Conservation (phyloP, 2,329 filamentous ascomycete genomes). For the Pseudopyricularia cyperi region DNA sequence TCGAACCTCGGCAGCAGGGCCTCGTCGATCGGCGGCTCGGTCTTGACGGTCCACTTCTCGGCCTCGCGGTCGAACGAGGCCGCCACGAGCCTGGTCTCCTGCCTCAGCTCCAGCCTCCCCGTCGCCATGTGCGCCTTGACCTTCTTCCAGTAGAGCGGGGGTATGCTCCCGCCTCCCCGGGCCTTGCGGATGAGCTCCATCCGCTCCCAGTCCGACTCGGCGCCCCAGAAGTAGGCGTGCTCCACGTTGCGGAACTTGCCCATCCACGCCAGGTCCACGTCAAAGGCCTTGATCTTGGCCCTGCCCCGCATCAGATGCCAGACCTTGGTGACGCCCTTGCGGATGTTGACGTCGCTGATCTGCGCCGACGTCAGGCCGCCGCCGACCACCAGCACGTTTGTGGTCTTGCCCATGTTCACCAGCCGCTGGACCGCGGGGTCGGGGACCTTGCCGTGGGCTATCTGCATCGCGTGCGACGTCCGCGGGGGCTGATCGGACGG, state of each 20-base stretch:
- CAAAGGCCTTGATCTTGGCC: constrained; percentile 57
- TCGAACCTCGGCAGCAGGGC: background rate
- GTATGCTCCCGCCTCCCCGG: constrained; percentile 65
- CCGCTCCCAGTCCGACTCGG: constrained; percentile 57
- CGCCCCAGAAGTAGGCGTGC: constrained; percentile 65
- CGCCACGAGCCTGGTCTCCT: constrained; percentile 40
- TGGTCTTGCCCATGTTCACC: constrained; percentile 34
- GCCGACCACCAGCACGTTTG: constrained; percentile 57
- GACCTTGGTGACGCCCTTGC: constrained; percentile 51
- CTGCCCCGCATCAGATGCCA: constrained; percentile 54
- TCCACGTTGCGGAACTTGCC: constrained; percentile 70
- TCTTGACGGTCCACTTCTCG: constrained; percentile 28
- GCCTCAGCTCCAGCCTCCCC: constrained; percentile 40
- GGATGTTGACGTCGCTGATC: constrained; percentile 52
- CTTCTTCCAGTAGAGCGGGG: constrained; percentile 53
- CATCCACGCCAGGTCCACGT: constrained; percentile 66
- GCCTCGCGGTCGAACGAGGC: constrained; percentile 33
- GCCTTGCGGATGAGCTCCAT: constrained; percentile 52
- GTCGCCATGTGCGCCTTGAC: constrained; percentile 44
- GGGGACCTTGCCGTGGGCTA: constrained; percentile 36
- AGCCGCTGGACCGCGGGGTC: constrained; percentile 36
- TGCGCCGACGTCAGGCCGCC: constrained; percentile 69
- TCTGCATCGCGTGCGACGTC: constrained; percentile 47
- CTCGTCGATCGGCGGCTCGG: constrained; percentile 28
- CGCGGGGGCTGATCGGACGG: background rate